Base-by-base conservation (phyloP, 192 early-diverging fungal species). In the Dissophora globulifera region DNA sequence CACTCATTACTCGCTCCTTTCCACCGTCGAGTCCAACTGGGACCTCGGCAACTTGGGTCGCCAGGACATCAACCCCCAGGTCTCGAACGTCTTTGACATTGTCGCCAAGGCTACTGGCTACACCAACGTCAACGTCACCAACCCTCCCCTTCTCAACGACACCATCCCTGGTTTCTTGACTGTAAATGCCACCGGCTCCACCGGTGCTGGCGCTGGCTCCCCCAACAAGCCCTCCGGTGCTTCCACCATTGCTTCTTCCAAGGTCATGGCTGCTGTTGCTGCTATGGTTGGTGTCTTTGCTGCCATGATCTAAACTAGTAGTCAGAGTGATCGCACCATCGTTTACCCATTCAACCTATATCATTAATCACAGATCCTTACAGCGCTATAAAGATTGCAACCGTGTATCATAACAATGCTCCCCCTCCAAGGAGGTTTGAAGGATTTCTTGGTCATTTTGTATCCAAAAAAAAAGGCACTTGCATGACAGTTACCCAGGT, bases 21-120 rank as follows among this genome's bases (percentile, higher is more conserved):
- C 82, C n/a, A 91, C 91, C 23, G 62, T 88, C 38, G 88, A 90
- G 74, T 42, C 82, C 45, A 88, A 86, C 82, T 93, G 88, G 85
- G 81, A 78, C 40, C 67, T 93, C n/a, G 83, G 80, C 12, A 82
- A 80, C 75, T 66, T 91, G 46, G 87, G 85, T 11, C 65, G 79
- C 23, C 78, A 78, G 55, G 91, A 92, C 62, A 62, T 79, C 15
- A 83, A 80, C n/a, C 63, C 65, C 32, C 82, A 67, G 25, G 46
- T 67, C 12, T 78, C 81, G 48, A 85, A 87, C 49, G 75, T 85
- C 56, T 86, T 82, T 52, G 62, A 67, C 1, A 50, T 71, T 29
- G 57, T 71, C 42, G 78, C 82, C 58, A 69, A 78, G 50, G 17
- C 48, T 2, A 58, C 80, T 11, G 63, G 67, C 20, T 74, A 76